phyloP scores from a whole-genome alignment of 2,329 filamentous ascomycete genomes.

The Leptographium galeiforme region DNA sequence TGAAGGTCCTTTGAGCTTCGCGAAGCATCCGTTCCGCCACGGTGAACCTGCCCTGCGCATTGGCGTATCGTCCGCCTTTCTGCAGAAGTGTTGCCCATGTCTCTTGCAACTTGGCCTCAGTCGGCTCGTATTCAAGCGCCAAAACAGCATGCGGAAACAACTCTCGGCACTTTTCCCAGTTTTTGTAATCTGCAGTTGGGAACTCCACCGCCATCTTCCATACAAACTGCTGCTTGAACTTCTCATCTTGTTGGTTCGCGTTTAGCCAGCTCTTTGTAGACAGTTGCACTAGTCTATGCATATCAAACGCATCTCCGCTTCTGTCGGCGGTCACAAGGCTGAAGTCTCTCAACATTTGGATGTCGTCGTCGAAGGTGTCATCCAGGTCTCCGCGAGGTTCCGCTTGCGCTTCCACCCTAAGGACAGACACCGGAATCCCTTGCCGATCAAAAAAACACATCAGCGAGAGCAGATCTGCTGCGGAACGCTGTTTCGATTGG shows the following conservation, averaged over 20 bases:
- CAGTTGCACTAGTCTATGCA: background rate
- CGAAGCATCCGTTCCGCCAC: background rate
- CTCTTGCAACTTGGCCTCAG: background rate
- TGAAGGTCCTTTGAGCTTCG: background rate
- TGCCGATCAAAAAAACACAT: background rate
- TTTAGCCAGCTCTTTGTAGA: background rate
- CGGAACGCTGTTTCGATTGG: background rate
- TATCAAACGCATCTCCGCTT: background rate
- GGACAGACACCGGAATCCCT: background rate
- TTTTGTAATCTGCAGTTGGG: background rate
- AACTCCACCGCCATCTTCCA: background rate
- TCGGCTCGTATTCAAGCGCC: background rate
- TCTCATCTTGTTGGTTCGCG: background rate
- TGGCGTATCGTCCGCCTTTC: background rate
- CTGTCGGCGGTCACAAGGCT: background rate
- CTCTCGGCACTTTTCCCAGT: background rate
- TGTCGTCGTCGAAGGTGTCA: background rate
- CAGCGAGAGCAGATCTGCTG: background rate
- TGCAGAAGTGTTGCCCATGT: background rate
- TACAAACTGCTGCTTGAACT: background rate
- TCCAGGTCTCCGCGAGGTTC: too few species aligned
- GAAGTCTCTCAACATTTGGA: background rate
- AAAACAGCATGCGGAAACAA: background rate
- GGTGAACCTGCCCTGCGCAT: background rate
- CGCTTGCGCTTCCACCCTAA: background rate